Evolutionary conservation across 306 rosid species (phyloP).

Genomic region (Corylus americana): DNA sequence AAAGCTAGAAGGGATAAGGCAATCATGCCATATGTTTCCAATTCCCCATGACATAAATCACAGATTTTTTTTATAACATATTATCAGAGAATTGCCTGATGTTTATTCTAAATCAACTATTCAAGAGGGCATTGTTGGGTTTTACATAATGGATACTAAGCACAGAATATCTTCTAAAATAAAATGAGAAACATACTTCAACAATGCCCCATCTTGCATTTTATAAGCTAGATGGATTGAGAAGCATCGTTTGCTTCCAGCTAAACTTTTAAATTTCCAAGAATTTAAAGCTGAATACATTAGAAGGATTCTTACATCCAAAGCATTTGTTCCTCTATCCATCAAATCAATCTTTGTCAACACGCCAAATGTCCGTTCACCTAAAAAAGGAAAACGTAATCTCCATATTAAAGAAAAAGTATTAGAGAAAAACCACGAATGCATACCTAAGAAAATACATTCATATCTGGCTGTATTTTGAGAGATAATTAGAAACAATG

Average conservation of each 20-base stretch:
- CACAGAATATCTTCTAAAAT: neutral
- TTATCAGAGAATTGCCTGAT: neutral
- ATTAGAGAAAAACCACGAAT: neutral
- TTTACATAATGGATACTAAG: conserved; percentile 1
- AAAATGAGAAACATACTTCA: neutral
- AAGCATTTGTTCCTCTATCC: conserved; percentile 93
- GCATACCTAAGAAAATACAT: conserved; percentile 10
- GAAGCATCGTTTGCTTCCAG: conserved; percentile 6
- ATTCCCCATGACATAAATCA: neutral
- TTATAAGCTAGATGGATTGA: neutral
- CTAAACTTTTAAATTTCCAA: conserved; percentile 23
- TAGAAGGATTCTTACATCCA: conserved; percentile 59
- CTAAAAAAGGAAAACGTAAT: conserved; percentile 32
- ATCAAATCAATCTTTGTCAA: conserved; percentile 93
- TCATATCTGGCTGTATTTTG: conserved; percentile 16
- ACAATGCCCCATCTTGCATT: neutral
- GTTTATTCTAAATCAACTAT: neutral
- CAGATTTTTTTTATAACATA: neutral
- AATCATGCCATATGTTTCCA: neutral
- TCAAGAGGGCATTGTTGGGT: neutral
- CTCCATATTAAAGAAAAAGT: neutral
- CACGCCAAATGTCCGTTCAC: conserved; percentile 89
- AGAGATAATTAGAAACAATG: conserved; percentile 13
- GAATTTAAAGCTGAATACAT: conserved; percentile 18
- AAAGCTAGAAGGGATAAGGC: neutral